Evolutionary conservation across 768 basidiomycete species (phyloP).

Genomic region (Russula foetens): DNA sequence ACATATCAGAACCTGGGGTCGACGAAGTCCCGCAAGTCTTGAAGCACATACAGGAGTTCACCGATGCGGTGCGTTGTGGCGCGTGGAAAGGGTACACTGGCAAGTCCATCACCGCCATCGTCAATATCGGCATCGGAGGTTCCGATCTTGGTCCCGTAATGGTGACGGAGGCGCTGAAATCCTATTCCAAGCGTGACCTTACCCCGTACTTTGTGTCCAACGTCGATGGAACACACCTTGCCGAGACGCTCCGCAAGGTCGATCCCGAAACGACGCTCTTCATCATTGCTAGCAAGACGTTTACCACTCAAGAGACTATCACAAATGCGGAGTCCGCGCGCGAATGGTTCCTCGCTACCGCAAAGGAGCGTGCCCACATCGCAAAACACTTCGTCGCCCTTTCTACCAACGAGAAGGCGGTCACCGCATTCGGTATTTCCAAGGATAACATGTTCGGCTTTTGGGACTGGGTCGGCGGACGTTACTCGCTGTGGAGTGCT

Average conservation of each 20-base stretch:
- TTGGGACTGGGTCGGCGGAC: slow-evolving; percentile 99
- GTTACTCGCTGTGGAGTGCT: slow-evolving; percentile 97
- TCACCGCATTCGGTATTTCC: slow-evolving; percentile 88
- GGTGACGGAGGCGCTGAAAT: slow-evolving; percentile 96
- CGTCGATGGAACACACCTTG: slow-evolving; percentile 96
- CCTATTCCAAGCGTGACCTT: slow-evolving; percentile 85
- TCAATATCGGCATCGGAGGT: slow-evolving; percentile 99
- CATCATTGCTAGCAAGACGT: slow-evolving; percentile 98
- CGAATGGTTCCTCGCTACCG: slow-evolving; percentile 84
- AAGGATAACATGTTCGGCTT: slow-evolving; percentile 97
- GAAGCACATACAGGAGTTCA: slow-evolving; percentile 87
- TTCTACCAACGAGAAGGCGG: slow-evolving; percentile 91
- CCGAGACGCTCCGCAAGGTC: slow-evolving; percentile 73
- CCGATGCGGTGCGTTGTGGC: slow-evolving; percentile 75
- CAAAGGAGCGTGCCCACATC: slow-evolving; percentile 84
- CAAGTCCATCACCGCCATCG: slow-evolving; percentile 86
- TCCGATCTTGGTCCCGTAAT: slow-evolving; percentile 98
- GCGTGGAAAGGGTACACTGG: slow-evolving; percentile 97
- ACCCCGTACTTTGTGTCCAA: slow-evolving; percentile 89
- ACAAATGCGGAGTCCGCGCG: slow-evolving; percentile 94
- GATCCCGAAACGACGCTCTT: slow-evolving; percentile 92
- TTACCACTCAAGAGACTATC: slow-evolving; percentile 99
- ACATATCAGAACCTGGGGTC: slow-evolving; percentile 73
- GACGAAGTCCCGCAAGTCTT: slow-evolving; percentile 79
- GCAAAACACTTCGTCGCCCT: slow-evolving; percentile 99